A percentile compares a stretch with the other conserved stretches of the same genome.
These are phyloP conservation scores for Chlorencoelia australis DNA, from an alignment of 2,329 filamentous ascomycete species.

Conservation along the genomic window DNA sequence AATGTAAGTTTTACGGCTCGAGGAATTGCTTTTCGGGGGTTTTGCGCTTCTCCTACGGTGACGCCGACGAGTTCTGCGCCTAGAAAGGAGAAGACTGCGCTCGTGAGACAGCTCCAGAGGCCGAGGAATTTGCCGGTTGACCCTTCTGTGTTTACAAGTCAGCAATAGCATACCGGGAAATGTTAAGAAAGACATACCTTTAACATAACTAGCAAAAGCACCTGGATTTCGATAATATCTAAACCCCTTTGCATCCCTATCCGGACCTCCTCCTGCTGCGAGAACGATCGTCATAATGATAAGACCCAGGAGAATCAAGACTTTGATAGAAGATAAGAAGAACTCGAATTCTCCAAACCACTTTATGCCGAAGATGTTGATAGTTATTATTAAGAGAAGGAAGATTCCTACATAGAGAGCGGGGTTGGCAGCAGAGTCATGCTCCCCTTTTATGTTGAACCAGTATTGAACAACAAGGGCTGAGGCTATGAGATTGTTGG, in stretches of 20 bases:
- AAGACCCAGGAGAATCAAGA: constrained; percentile 54
- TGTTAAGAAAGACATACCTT: not conserved
- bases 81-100: constrained; percentile 52
- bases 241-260: constrained; percentile 41
- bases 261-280: constrained; percentile 54
- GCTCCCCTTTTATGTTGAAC: constrained; percentile 40
- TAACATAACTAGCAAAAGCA: constrained; percentile 17
- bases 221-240: constrained; percentile 38
- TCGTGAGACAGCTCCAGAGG: constrained; percentile 40
- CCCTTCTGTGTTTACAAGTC: constrained; percentile 21
- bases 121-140: constrained; percentile 44
- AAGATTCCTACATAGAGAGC: constrained; percentile 73
- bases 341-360: constrained; percentile 38
- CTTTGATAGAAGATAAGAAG: constrained; percentile 57
- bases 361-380: constrained; percentile 50
- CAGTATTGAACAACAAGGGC: constrained; percentile 73
- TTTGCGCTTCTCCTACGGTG: constrained; percentile 54
- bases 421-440: constrained; percentile 46
- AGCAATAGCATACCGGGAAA: not conserved
- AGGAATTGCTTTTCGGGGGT: constrained; percentile 55
- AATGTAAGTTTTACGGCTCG: constrained; percentile 53
- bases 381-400: constrained; percentile 48
- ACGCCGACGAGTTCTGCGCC: constrained; percentile 53
- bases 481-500: constrained; percentile 73
- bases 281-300: constrained; percentile 57